Evolutionary conservation across 2,329 filamentous ascomycete genomes (phyloP).

Genomic region (Cladosporium sp.): DNA sequence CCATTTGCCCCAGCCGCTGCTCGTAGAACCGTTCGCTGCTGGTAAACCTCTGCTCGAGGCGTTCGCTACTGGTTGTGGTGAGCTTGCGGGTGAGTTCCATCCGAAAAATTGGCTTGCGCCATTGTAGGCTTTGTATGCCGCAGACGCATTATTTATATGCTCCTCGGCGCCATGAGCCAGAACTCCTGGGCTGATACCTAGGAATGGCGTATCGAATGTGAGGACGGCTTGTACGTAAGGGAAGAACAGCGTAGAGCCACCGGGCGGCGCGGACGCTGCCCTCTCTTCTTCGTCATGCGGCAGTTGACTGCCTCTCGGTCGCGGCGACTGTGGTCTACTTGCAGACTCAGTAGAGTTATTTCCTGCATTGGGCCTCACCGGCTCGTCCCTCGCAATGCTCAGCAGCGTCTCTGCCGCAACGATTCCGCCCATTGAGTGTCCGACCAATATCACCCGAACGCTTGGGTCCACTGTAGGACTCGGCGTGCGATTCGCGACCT

Average conservation of each 20-base stretch:
- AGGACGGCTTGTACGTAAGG: conserved; percentile 87
- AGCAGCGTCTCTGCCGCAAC: conserved; percentile 87
- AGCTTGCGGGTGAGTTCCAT: conserved; percentile 18
- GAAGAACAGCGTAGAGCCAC: conserved; percentile 67
- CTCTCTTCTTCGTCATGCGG: conserved; percentile 8
- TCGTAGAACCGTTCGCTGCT: conserved; percentile 21
- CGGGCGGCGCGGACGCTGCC: conserved; percentile 19
- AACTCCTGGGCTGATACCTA: conserved; percentile 75
- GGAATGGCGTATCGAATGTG: conserved; percentile 90
- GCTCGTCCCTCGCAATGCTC: conserved; percentile 64
- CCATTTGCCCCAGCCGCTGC: conserved; percentile 67
- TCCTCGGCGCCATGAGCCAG: conserved; percentile 84
- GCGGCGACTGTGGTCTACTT: conserved; percentile 10
- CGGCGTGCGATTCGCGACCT: conserved; percentile 74
- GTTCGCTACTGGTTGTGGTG: conserved; percentile 22
- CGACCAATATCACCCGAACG: conserved; percentile 75
- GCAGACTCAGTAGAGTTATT: conserved; percentile 2
- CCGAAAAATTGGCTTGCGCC: conserved; percentile 62
- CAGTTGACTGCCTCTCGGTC: background rate
- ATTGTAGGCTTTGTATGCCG: conserved; percentile 64
- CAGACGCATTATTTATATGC: conserved; percentile 71
- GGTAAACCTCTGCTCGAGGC: conserved; percentile 30
- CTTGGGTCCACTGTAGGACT: conserved; percentile 83
- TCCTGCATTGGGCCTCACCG: conserved; percentile 24
- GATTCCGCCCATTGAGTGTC: conserved; percentile 88